phyloP scores from a whole-genome alignment of 345 rosid genomes.

The Corymbia maculata region DNA sequence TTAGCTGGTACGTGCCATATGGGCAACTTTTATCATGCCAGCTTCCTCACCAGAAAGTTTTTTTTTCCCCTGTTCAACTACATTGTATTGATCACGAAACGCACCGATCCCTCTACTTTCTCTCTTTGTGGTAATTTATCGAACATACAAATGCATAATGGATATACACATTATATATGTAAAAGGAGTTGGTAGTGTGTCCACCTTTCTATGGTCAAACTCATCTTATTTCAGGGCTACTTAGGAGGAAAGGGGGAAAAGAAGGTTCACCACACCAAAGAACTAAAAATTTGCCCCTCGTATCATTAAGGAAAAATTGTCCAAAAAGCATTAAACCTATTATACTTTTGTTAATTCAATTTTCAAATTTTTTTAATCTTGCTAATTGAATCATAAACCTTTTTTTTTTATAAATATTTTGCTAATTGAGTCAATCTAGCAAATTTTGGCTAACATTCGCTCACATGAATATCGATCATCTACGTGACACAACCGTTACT shows the following conservation, averaged over 20 bases:
- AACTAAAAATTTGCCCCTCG: neutral
- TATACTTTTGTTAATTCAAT: no score
- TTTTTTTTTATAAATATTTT: no score
- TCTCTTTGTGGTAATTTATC: neutral
- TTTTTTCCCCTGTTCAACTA: neutral
- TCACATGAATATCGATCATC: no score
- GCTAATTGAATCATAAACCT: no score
- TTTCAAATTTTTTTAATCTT: no score
- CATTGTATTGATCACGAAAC: neutral
- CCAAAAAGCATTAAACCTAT: no score
- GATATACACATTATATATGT: neutral
- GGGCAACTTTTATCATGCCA: neutral
- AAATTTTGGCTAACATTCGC: no score
- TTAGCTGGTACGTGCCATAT: neutral
- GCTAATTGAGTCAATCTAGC: no score
- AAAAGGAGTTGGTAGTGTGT: neutral
- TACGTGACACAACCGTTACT: no score
- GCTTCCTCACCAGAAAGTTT: neutral
- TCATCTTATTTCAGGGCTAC: neutral
- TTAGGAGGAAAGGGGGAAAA: neutral
- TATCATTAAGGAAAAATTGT: neutral
- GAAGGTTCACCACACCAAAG: neutral
- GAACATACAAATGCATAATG: neutral
- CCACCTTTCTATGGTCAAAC: neutral
- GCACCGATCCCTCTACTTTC: neutral